Evolutionary conservation across 2,329 filamentous ascomycete genomes (phyloP).

Genomic region (Arthrocladium fulminans): DNA sequence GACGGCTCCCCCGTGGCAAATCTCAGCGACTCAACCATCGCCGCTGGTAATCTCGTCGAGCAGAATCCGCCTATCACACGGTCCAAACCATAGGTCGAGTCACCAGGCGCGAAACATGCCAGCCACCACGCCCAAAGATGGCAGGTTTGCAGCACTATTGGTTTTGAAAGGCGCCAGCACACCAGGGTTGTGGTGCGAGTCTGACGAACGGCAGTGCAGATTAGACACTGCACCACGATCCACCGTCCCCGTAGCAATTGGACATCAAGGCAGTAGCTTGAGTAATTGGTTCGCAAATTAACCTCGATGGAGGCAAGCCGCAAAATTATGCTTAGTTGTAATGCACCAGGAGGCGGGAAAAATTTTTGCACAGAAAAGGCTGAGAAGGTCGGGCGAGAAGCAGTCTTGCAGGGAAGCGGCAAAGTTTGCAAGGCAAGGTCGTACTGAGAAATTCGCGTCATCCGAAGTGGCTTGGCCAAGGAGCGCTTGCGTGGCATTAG

Average conservation of each 20-base stretch:
- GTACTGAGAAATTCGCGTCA: constrained; percentile 8
- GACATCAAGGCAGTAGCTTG: background rate
- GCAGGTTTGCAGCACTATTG: constrained; percentile 7
- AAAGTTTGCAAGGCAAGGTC: constrained; percentile 2
- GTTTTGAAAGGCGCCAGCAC: constrained; percentile 7
- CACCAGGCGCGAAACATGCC: background rate
- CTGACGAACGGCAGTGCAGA: constrained; percentile 1
- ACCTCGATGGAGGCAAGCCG: constrained; percentile 6
- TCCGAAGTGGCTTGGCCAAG: background rate
- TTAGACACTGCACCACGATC: background rate
- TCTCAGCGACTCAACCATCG: background rate
- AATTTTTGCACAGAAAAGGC: constrained; percentile 5
- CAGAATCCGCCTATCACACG: constrained; percentile 4
- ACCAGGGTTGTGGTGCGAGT: constrained; percentile 8
- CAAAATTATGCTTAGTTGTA: constrained; percentile 2
- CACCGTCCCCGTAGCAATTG: background rate
- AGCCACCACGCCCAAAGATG: background rate
- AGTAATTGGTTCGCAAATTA: background rate
- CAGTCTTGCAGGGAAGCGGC: background rate
- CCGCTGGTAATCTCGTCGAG: background rate
- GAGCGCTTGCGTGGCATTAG: background rate
- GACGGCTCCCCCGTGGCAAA: background rate
- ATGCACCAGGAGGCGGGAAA: background rate
- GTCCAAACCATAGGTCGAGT: constrained; percentile 5
- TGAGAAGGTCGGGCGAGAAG: constrained; percentile 7